Base-by-base conservation (phyloP, 345 rosid genomes). In the Acer yangbiense region DNA sequence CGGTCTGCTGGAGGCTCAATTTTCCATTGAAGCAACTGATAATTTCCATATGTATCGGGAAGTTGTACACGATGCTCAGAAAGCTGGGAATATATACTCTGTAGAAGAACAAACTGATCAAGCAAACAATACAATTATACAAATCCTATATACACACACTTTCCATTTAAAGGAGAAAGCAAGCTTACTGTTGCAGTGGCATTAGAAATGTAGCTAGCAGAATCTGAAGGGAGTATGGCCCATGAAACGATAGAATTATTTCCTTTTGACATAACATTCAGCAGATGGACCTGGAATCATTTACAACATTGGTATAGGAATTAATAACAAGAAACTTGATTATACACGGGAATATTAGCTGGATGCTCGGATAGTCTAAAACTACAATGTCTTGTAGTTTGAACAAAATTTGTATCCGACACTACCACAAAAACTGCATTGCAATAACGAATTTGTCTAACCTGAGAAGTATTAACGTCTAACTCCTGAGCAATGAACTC, bases 1-100 rank as follows among this genome's bases (percentile, higher is more conserved):
- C 84, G 72, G 57, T 85, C 63, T 62, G 29, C 65, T 46, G 81
- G 79, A 72, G 92, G 92, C 84, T 89, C 86, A 66, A 92, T 80
- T 81, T 92, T 84, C 94, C 97, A 91, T 12, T 77, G 71, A 57
- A 92, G 70, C 77, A 91, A 82, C 82, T 87, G 60, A 43, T 94
- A 94, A 80, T 72, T 85, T 84, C 97, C 97, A 20, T 86, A 92
- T 44, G 73, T 73, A 54, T 84, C 85, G 62, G 97, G 97, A 83
- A 96, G 94, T 71, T 72, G 85, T 79, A 94, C 65, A 18, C 68
- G 91, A 71, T 90, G 91, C 76, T 90, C 93, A 32, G 88, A 82
- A 83, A 94, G 88, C 77, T 71, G 87, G 50, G 93, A 78, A 69
- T 94, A 88, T 75, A 94, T 89, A 58, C 79, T 82, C 98, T 93